Percentiles rank a stretch among this genome's conserved stretches.
These are phyloP conservation scores for Dothistroma pini DNA, from an alignment of 2,329 filamentous ascomycete species.

Conservation along the genomic window DNA sequence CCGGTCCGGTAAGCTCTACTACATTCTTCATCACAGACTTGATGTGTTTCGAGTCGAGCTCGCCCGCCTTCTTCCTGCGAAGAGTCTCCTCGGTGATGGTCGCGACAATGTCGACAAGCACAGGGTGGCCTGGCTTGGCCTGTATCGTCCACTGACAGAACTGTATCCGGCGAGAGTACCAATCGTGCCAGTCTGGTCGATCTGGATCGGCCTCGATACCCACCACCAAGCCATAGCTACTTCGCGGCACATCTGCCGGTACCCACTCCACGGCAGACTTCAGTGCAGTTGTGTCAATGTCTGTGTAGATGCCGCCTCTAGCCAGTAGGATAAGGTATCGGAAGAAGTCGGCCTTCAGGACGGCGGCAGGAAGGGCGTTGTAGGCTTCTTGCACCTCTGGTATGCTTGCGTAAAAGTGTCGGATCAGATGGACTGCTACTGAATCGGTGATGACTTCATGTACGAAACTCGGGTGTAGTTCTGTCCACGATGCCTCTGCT, in stretches of 20 bases:
- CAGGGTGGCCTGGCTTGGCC: constrained; percentile 87
- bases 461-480: constrained; percentile 82
- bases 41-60: constrained; percentile 54
- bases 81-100: constrained; percentile 82
- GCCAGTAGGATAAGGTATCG: constrained; percentile 69
- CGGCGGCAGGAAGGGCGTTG: constrained; percentile 46
- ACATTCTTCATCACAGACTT: constrained; percentile 62
- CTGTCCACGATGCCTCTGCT: constrained; percentile 84
- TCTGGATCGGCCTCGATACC: constrained; percentile 97
- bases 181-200: constrained; percentile 84
- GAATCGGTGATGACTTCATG: constrained; percentile 97
- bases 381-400: constrained; percentile 50
- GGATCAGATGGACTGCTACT: constrained; percentile 74
- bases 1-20: constrained; percentile 91
- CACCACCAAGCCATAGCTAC: constrained; percentile 78
- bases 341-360: constrained; percentile 63
- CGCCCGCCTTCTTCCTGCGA: constrained; percentile 63
- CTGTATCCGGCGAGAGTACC: constrained; percentile 94
- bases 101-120: constrained; percentile 80
- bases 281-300: constrained; percentile 84
- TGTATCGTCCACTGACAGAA: constrained; percentile 99
- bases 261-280: constrained; percentile 85
- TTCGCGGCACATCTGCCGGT: constrained; percentile 69
- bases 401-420: constrained; percentile 75
- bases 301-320: constrained; percentile 72